phyloP scores from a whole-genome alignment of 257 asterid genomes.

The Solanum clarkiae region DNA sequence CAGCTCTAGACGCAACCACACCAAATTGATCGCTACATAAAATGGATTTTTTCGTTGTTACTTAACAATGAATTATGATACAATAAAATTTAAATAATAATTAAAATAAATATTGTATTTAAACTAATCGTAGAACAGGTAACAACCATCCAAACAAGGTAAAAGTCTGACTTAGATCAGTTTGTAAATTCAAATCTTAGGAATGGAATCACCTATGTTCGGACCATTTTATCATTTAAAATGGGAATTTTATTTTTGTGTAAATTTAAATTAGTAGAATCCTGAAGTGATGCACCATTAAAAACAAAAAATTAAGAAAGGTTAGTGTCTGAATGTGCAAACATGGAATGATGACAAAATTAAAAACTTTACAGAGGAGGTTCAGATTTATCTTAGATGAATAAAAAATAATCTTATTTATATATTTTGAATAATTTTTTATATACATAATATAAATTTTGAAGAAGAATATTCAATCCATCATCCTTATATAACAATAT shows the following conservation, averaged over 20 bases:
- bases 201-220: neutral
- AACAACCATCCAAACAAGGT: no score
- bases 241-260: neutral
- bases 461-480: neutral
- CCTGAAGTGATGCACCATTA: neutral
- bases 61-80: no score
- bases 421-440: neutral
- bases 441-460: neutral
- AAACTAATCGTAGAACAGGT: rapidly evolving
- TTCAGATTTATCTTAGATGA: neutral
- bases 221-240: neutral
- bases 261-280: neutral
- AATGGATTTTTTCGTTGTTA: no score
- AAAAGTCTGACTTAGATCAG: no score
- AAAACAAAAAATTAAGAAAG: neutral
- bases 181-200: neutral
- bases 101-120: no score
- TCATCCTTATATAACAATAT: no score
- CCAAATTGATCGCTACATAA: no score
- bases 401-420: no score
- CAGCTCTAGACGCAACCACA: no score
- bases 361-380: neutral
- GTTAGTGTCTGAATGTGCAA: neutral
- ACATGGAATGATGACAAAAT: neutral
- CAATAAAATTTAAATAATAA: no score